Evolutionary conservation across 768 basidiomycete species (phyloP).

Genomic region (Boletus huronensis): DNA sequence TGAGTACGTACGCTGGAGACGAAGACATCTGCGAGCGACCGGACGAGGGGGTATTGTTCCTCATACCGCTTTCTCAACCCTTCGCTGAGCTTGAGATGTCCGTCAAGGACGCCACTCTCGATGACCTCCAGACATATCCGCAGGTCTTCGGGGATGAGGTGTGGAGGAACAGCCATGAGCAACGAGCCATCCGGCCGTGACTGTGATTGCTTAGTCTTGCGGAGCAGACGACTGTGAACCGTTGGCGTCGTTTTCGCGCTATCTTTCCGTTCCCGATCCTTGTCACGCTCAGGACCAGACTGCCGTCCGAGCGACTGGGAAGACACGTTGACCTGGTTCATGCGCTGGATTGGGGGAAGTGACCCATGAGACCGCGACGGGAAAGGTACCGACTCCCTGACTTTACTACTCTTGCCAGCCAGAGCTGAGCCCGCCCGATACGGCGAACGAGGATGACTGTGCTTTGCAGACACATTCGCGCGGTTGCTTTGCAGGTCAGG

Average conservation of each 20-base stretch:
- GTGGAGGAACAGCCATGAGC: conserved; percentile 58
- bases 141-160: conserved; percentile 84
- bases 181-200: conserved; percentile 46
- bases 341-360: conserved; percentile 58
- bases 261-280: conserved; percentile 50
- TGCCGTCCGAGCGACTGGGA: conserved; percentile 76
- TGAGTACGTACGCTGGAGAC: conserved; percentile 75
- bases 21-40: conserved; percentile 94
- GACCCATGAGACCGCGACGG: conserved; percentile 79
- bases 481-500: conserved; percentile 23
- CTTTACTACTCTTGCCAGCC: conserved; percentile 39
- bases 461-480: conserved; percentile 40
- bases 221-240: conserved; percentile 47
- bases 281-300: conserved; percentile 48
- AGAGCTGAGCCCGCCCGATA: conserved; percentile 52
- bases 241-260: conserved; percentile 34
- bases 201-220: conserved; percentile 67
- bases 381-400: conserved; percentile 60
- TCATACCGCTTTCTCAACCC: conserved; percentile 89
- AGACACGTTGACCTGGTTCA: conserved; percentile 52
- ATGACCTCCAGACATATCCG: conserved; percentile 83
- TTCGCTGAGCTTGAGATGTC: conserved; percentile 82
- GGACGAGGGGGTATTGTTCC: conserved; percentile 91
- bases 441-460: conserved; percentile 73
- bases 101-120: conserved; percentile 81